Conservation (phyloP, 176 grass and related monocot genomes). For the Tillandsia leiboldiana region DNA sequence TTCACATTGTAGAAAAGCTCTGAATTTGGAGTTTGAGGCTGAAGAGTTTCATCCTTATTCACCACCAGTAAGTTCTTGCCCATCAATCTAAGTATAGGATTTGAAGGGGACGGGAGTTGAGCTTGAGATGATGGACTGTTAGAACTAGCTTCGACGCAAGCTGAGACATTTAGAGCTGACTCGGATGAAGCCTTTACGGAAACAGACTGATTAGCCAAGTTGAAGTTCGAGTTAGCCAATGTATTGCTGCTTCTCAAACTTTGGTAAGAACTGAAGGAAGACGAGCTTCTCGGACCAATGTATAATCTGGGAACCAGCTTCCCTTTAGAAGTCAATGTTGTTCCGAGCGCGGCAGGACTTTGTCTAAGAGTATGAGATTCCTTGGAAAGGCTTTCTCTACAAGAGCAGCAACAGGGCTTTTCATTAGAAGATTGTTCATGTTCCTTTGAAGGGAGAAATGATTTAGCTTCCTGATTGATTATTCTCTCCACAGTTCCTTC, state of each 20-base stretch:
- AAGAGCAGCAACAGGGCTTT: slow-evolving; percentile 54
- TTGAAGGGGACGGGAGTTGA: slow-evolving; percentile 52
- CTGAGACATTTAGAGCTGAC: slow-evolving; percentile 26
- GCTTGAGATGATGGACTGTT: slow-evolving; percentile 33
- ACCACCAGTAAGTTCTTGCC: slow-evolving; percentile 88
- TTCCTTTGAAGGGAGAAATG: slow-evolving; percentile 11
- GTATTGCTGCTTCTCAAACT: slow-evolving; percentile 24
- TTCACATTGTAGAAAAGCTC: slow-evolving; percentile 32
- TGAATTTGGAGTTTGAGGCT: slow-evolving; percentile 41
- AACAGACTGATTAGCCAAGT: slow-evolving; percentile 33
- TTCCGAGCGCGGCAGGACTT: slow-evolving; percentile 13
- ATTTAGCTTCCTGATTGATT: slow-evolving; percentile 28
- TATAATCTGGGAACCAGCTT: slow-evolving; percentile 55
- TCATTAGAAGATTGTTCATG: slow-evolving; percentile 32
- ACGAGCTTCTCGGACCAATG: slow-evolving; percentile 53
- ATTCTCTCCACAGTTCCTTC: slow-evolving; percentile 23
- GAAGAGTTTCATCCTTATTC: slow-evolving; percentile 66
- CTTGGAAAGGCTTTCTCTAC: slow-evolving; percentile 52
- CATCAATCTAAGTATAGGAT: slow-evolving; percentile 81
- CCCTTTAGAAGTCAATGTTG: slow-evolving; percentile 27
- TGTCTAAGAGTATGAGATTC: slow-evolving; percentile 33
- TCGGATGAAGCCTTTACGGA: slow-evolving; percentile 23
- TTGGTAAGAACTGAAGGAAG: slow-evolving; percentile 68
- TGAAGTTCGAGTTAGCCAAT: slow-evolving; percentile 29
- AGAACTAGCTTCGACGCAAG: slow-evolving; percentile 26